Base-by-base conservation (phyloP, 208 protist genomes). In the Herpetomonas muscarum region DNA sequence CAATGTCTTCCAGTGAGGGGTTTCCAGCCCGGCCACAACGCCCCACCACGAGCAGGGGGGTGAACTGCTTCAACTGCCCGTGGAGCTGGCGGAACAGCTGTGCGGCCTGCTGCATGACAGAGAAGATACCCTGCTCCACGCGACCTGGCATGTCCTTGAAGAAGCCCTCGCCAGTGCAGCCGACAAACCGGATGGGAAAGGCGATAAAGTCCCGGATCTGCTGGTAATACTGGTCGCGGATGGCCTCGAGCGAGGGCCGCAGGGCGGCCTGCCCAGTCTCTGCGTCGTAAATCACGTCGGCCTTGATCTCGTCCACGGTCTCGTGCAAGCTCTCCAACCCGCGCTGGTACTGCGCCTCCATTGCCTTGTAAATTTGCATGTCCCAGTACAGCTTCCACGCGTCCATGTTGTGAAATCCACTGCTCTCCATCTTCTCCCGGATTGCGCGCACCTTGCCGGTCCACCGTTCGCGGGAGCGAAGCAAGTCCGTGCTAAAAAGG, bases 341-440 rank as follows among this genome's bases (percentile, higher is more conserved):
- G 5, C 85, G 41, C 54, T 93, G 87, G 75, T 98, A 99, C 78
- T 98, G 94, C 54, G 83, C 62, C 64, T 98, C 96, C 65, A 99
- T 84, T 21, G 88, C 96, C 70, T 99, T 99, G 90, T 98, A 99
- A 0, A 99, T 54, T 69, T 99, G 97, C 81, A 97, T 85, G 74
- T 99, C 97, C 97, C 97, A 99, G 77, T 98, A 98, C 24, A 76
- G 54, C 55, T 85, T 90, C 97, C 97, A 99, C 63, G 77, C 48
- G 10, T 88, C 76, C 70, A 96, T 98, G 68, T 92, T 90, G 25
- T 84, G 67, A 63, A 96, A 98, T 30, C 87, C 87, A 31, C 78
- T 75, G 15, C 56, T 62, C 52, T 89, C 85, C 29, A 98, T 94
- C 57, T 93, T 93, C 37, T 90, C 79, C 21, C 90, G 77, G 26